phyloP scores from a whole-genome alignment of 1,284 basidiomycete species.

The Tylopilus sp. region DNA sequence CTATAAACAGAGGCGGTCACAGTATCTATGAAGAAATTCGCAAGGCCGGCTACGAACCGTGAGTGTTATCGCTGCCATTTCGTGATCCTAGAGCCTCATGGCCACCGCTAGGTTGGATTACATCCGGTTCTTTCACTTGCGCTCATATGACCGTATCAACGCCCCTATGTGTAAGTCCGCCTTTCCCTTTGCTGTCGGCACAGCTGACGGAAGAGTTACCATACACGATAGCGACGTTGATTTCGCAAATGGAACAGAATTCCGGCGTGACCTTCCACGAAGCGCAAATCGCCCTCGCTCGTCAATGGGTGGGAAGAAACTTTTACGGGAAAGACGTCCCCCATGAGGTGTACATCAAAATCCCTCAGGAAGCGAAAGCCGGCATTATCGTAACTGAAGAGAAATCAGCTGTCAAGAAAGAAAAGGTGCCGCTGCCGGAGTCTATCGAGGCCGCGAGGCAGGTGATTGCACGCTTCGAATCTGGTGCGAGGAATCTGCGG shows the following conservation, averaged over 20 bases:
- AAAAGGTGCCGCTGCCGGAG: constrained; percentile 73
- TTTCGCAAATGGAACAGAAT: constrained; percentile 76
- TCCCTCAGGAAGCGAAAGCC: constrained; percentile 58
- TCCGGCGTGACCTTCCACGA: constrained; percentile 86
- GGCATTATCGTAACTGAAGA: constrained; percentile 59
- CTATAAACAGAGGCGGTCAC: constrained; percentile 88
- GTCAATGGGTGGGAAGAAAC: constrained; percentile 79
- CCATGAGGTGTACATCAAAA: constrained; percentile 62
- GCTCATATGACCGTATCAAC: constrained; percentile 93
- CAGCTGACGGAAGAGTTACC: constrained; percentile 10
- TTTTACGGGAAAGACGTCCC: constrained; percentile 54
- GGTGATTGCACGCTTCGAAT: constrained; percentile 75
- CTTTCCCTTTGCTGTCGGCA: not conserved
- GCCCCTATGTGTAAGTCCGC: constrained; percentile 68
- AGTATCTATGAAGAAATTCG: constrained; percentile 90
- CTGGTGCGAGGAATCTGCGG: constrained; percentile 63
- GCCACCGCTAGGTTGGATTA: constrained; percentile 69
- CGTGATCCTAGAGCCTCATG: constrained; percentile 7
- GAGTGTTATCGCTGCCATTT: constrained; percentile 44
- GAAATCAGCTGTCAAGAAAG: constrained; percentile 62
- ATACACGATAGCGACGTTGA: constrained; percentile 59
- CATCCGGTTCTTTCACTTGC: constrained; percentile 90
- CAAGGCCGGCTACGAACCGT: constrained; percentile 87
- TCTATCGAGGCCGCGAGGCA: constrained; percentile 72
- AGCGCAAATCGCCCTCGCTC: constrained; percentile 88